Conservation (phyloP, 495 filamentous ascomycete species). For the Aspergillus taichungensis region DNA sequence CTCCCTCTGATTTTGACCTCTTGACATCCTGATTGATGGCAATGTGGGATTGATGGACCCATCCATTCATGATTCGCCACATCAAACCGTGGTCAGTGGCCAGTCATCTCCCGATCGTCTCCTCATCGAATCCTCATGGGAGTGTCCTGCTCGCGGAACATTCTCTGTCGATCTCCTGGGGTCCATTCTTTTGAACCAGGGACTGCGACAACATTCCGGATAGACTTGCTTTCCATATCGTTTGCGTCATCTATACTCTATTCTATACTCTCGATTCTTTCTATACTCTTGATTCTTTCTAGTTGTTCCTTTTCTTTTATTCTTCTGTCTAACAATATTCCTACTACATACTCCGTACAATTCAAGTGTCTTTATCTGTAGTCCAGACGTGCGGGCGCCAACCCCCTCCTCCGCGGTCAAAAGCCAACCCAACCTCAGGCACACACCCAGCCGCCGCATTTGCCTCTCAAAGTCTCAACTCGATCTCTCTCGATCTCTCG, state of each 20-base stretch:
- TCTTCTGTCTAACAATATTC: too few species aligned
- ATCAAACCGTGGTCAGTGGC: slow-evolving; percentile 1
- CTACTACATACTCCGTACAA: too few species aligned
- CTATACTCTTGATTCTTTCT: slow-evolving; percentile 1
- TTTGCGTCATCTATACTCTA: slow-evolving; percentile 13
- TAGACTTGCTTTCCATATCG: slow-evolving; percentile 10
- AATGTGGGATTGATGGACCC: not conserved
- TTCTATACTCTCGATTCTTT: not conserved
- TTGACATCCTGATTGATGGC: too few species aligned
- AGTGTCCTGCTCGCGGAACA: slow-evolving; percentile 5
- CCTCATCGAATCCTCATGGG: not conserved
- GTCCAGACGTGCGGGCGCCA: too few species aligned
- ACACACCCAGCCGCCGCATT: too few species aligned
- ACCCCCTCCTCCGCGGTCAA: too few species aligned
- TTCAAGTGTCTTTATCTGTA: too few species aligned
- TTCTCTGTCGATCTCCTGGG: slow-evolving; percentile 8
- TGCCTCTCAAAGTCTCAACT: too few species aligned
- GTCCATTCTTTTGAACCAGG: not conserved
- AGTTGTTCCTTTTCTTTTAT: not conserved
- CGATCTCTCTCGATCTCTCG: too few species aligned
- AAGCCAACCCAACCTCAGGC: too few species aligned
- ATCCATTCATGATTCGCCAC: slow-evolving; percentile 11
- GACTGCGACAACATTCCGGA: not conserved
- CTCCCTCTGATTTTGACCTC: too few species aligned
- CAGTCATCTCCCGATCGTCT: not conserved